These are phyloP conservation scores for Schizochytrium sp. DNA, from an alignment of 108 stramenopile genomes.

Conservation along the genomic window DNA sequence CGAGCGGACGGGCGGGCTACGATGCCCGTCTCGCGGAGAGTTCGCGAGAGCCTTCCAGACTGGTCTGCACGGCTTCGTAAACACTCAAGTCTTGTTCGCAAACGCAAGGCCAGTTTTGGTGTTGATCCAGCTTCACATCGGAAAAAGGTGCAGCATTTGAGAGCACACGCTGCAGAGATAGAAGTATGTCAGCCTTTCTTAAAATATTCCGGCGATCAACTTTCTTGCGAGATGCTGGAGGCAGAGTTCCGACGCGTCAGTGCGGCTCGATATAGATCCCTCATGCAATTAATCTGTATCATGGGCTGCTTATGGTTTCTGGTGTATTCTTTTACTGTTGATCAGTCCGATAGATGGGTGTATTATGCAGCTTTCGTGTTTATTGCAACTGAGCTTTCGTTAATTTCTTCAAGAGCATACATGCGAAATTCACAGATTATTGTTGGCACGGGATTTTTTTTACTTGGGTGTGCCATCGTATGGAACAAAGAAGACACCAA, in stretches of 20 bases:
- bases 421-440: neutral
- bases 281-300: neutral
- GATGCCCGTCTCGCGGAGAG: too few relatives aligned
- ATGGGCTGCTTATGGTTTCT: neutral
- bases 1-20: too few relatives aligned
- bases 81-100: too few relatives aligned
- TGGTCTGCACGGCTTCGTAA: too few relatives aligned
- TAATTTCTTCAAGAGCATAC: slow-evolving; percentile 7
- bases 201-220: neutral
- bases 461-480: neutral
- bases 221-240: neutral
- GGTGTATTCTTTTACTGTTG: neutral
- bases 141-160: too few relatives aligned
- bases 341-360: neutral
- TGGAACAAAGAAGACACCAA: neutral
- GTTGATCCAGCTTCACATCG: too few relatives aligned
- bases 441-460: neutral
- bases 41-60: too few relatives aligned
- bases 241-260: neutral
- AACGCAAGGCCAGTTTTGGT: too few relatives aligned
- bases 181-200: neutral
- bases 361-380: neutral
- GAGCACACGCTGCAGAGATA: too few relatives aligned
- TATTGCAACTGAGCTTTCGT: neutral
- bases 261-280: neutral